These are phyloP conservation scores for Podila epicladia DNA, from an alignment of 192 early-diverging fungal genomes.

Conservation along the genomic window DNA sequence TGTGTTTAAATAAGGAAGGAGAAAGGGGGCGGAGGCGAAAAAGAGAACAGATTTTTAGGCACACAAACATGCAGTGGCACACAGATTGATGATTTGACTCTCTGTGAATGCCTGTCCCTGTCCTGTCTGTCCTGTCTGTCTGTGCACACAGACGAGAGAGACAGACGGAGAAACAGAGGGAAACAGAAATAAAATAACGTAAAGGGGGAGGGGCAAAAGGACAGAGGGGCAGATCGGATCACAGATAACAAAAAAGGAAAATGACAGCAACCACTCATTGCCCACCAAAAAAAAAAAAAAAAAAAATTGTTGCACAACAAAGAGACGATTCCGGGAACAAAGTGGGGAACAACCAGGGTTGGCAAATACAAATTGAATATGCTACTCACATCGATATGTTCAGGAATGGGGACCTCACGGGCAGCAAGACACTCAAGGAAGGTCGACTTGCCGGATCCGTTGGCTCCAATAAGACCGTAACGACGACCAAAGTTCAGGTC, in stretches of 20 bases:
- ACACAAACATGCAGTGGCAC: neutral
- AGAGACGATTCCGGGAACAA: neutral
- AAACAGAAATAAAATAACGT: neutral
- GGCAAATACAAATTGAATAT: neutral
- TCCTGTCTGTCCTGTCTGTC: neutral
- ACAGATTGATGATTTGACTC: neutral
- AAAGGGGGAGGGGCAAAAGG: constrained; percentile 2
- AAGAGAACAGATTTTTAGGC: constrained; percentile 1
- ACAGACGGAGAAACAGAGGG: neutral
- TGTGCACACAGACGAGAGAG: neutral
- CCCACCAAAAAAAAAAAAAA: neutral
- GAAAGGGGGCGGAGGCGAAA: neutral
- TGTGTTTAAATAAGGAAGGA: neutral
- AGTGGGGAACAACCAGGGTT: neutral
- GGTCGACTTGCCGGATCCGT: constrained; percentile 97
- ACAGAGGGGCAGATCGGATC: neutral
- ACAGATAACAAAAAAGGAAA: neutral
- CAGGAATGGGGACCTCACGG: constrained; percentile 94
- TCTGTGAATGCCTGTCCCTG: neutral
- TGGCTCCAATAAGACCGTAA: constrained; percentile 94
- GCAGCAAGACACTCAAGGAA: constrained; percentile 93
- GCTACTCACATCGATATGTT: constrained; percentile 88
- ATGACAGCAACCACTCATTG: neutral
- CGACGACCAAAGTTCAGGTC: constrained; percentile 99
- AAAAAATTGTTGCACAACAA: neutral